Evolutionary conservation across 805 yeast species (phyloP), one percentile per base, ranked within the genome.

Genomic region (Lachancea lanzarotensis): DNA sequence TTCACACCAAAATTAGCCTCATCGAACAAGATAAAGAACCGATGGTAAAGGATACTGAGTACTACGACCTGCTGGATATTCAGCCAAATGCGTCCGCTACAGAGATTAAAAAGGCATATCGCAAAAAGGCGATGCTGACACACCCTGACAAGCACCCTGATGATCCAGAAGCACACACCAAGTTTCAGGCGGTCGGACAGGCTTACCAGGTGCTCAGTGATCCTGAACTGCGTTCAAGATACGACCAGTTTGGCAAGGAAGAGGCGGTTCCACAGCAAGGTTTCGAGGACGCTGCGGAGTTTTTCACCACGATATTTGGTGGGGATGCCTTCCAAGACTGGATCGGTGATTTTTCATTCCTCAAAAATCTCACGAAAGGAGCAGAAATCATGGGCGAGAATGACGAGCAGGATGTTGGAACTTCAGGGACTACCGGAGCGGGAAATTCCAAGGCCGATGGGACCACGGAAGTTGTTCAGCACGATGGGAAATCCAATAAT

Each of bases 91-190:
- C 97, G 16, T 74, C 84, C 0, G 81, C 81, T 3, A 70, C 77
- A 10, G 95, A 93, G 52, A 86, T 93, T 65, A 93, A 93, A 66
- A 88, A 88, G 63, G 95, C 97, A 0, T 93, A 93, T 66, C 75
- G 98, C 50, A 85, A 84, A 62, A 80, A 81, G 63, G 98, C 98
- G 7, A 84, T 91, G 65, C 73, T 72, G 46, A 84, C 86, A 41
- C 98, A 91, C 64, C 98, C 98, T 1, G 98, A 93, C 64, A 93
- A 93, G 70, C 88, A 91, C 59, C 96, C 95, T n/a, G 81, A 84
- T 57, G 95, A 93, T 62, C 95, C 93, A 34, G 76, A 78, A 11
- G 98, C 98, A 13, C 88, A 91, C 12, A 78, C 76, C 41, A 81
- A 83, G 56, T 93, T 93, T 66, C 96, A 93, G 66, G 85, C 77